A percentile compares a stretch with the other conserved stretches of the same genome.
These are phyloP conservation scores for Carex myosuroides DNA, from an alignment of 176 grass and related monocot species.

Conservation along the genomic window DNA sequence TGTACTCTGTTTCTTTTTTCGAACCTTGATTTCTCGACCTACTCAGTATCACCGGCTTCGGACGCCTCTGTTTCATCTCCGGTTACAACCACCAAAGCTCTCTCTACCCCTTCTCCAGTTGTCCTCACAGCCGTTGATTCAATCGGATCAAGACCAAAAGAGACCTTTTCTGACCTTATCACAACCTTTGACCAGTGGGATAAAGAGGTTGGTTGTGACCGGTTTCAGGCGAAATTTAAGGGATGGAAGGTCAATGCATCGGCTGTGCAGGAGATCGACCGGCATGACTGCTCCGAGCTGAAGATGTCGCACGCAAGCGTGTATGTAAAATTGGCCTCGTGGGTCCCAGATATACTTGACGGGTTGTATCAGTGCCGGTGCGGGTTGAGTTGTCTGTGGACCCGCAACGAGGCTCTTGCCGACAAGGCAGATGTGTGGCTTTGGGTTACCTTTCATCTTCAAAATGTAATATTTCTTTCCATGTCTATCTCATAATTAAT, in stretches of 20 bases:
- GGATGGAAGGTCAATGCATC: conserved; percentile 28
- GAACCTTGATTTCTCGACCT: conserved; percentile 11
- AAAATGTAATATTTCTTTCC: conserved; percentile 23
- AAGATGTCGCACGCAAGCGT: conserved; percentile 30
- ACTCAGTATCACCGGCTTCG: conserved; percentile 13
- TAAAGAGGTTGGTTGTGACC: conserved; percentile 25
- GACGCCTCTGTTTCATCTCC: conserved; percentile 2
- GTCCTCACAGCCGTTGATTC: conserved; percentile 17
- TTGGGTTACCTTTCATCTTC: conserved; percentile 29
- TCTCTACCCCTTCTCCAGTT: background rate
- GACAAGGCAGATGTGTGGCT: conserved; percentile 35
- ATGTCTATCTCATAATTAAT: background rate
- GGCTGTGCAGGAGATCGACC: conserved; percentile 27
- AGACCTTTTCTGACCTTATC: conserved; percentile 29
- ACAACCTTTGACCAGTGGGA: conserved; percentile 38
- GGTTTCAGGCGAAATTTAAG: conserved; percentile 25
- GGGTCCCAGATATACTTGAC: conserved; percentile 39
- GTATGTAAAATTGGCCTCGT: conserved; percentile 31
- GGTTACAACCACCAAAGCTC: background rate
- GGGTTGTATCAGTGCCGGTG: conserved; percentile 35
- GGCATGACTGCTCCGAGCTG: conserved; percentile 9
- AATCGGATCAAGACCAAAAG: conserved; percentile 16
- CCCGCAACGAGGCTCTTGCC: conserved; percentile 28
- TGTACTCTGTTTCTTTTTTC: conserved; percentile 4
- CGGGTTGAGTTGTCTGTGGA: conserved; percentile 44